phyloP scores from a whole-genome alignment of 2,329 filamentous ascomycete genomes.

The Apiospora rasikravindrae region DNA sequence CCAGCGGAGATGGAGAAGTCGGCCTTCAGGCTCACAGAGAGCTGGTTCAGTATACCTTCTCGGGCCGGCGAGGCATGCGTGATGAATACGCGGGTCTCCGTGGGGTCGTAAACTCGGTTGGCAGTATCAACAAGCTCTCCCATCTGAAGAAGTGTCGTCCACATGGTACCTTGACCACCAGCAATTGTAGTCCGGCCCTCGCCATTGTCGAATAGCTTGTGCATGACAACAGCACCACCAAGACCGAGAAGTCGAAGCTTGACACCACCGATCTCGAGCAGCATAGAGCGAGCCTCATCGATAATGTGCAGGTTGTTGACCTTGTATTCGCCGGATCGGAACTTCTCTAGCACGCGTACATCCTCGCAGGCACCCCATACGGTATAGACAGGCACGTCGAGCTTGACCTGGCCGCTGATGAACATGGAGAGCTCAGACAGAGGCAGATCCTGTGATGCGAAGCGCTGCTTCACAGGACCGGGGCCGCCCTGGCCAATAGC shows the following conservation, averaged over 20 bases:
- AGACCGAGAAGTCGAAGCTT: conserved; percentile 93
- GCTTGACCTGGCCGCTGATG: conserved; percentile 83
- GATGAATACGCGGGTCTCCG: conserved; percentile 94
- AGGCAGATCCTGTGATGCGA: conserved; percentile 79
- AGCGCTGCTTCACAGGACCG: conserved; percentile 85
- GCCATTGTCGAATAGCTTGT: conserved; percentile 99
- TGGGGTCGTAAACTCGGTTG: conserved; percentile 97
- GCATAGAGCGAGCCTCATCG: conserved; percentile 93
- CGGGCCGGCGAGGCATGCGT: conserved; percentile 96
- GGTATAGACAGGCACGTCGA: conserved; percentile 97
- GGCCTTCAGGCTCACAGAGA: conserved; percentile 95
- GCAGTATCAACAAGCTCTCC: conserved; percentile 97
- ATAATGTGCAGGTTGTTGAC: conserved; percentile 97
- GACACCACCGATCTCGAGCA: conserved; percentile 92
- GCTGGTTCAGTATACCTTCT: conserved; percentile 95
- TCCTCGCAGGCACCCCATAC: conserved; percentile 99
- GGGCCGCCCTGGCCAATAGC: conserved; percentile 68
- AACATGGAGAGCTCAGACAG: conserved; percentile 92
- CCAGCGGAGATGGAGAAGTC: conserved; percentile 98
- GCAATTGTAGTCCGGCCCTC: conserved; percentile 98
- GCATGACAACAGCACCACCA: conserved; percentile 97
- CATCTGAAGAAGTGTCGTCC: conserved; percentile 98
- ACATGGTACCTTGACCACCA: conserved; percentile 98
- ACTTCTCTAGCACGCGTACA: conserved; percentile 95
- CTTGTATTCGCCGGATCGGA: conserved; percentile 97